phyloP scores from a whole-genome alignment of 768 basidiomycete species.

The Termitomyces bulborhizus region DNA sequence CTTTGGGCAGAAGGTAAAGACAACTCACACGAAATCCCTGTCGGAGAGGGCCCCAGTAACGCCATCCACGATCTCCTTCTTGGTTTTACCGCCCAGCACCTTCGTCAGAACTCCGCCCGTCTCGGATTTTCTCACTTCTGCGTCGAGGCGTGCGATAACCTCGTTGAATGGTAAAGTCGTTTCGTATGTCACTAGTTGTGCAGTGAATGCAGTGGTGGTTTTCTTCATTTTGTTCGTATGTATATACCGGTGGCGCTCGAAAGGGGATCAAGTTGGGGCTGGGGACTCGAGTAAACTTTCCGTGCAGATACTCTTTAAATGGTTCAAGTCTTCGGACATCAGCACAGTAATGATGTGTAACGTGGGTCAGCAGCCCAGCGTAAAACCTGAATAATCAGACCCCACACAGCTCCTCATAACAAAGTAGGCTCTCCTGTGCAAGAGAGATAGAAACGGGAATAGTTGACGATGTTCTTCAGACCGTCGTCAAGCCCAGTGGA shows the following conservation, averaged over 20 bases:
- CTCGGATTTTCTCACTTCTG: slow-evolving; percentile 32
- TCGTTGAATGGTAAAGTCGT: slow-evolving; percentile 32
- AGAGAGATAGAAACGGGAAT: too few species aligned
- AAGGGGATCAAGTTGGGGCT: too few species aligned
- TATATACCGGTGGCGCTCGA: too few species aligned
- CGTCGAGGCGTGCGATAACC: slow-evolving; percentile 39
- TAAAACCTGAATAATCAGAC: too few species aligned
- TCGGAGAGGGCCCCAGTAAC: slow-evolving; percentile 24
- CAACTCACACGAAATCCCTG: slow-evolving; percentile 40
- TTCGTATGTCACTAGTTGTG: slow-evolving; percentile 36
- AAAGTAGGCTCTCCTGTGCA: not conserved
- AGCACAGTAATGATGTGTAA: too few species aligned
- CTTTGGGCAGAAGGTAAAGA: too few species aligned
- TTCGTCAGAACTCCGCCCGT: slow-evolving; percentile 20
- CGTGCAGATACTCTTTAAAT: too few species aligned
- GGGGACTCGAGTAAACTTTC: not conserved
- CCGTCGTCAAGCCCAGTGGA: too few species aligned
- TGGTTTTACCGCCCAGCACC: slow-evolving; percentile 21
- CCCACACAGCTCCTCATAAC: not conserved
- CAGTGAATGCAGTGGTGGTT: slow-evolving; percentile 27
- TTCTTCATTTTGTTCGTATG: slow-evolving; percentile 13
- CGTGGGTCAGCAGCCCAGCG: too few species aligned
- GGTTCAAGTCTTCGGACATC: too few species aligned
- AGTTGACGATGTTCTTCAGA: too few species aligned
- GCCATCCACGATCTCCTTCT: slow-evolving; percentile 29